phyloP scores from a whole-genome alignment of 208 protist genomes.

The Acanthamoeba lenticulata region DNA sequence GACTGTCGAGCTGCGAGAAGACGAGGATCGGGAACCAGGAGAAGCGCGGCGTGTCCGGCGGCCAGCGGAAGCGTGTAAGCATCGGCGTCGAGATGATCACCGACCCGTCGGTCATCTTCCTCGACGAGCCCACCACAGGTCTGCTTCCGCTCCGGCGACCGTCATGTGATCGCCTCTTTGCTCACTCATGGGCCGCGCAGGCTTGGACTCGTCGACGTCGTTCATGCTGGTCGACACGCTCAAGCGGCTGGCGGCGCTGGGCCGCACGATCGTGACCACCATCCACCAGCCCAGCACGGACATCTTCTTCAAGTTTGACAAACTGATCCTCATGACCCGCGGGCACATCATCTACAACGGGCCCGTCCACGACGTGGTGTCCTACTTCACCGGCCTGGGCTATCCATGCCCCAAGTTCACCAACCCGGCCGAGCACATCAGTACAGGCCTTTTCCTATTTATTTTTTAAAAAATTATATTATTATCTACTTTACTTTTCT shows the following conservation, averaged over 20 bases:
- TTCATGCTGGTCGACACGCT: conserved; percentile 47
- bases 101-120: conserved; percentile 73
- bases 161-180: not conserved
- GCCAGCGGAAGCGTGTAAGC: conserved; percentile 78
- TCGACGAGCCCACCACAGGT: conserved; percentile 77
- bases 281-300: conserved; percentile 77
- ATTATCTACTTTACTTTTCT: too few species aligned
- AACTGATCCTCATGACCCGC: conserved; percentile 45
- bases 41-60: conserved; percentile 62
- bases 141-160: not conserved
- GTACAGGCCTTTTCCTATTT: not conserved
- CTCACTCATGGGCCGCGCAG: not conserved
- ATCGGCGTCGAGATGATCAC: conserved; percentile 80
- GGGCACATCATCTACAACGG: conserved; percentile 26
- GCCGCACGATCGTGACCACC: conserved; percentile 71
- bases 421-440: conserved; percentile 74
- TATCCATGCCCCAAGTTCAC: conserved; percentile 65
- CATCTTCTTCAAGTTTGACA: conserved; percentile 70
- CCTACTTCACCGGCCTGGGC: conserved; percentile 47
- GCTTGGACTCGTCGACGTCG: conserved; percentile 18
- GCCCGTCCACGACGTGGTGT: not conserved
- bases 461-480: not conserved
- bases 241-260: not conserved
- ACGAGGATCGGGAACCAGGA: conserved; percentile 53
- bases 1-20: not conserved